Conservation (phyloP, 306 rosid species). For the Vachellia pachyceras region DNA sequence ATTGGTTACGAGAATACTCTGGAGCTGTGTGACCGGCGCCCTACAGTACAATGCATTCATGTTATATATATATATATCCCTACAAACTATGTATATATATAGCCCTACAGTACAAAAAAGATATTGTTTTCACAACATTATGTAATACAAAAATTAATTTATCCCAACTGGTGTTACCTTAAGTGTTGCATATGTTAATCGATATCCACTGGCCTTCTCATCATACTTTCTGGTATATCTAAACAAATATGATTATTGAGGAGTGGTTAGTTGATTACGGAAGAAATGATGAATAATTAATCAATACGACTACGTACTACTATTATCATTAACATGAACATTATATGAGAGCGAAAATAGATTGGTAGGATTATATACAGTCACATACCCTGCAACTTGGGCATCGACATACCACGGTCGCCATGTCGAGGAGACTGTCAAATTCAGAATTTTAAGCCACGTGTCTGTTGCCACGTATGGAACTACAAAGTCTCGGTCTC, state of each 20-base stretch:
- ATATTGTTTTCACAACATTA: not conserved
- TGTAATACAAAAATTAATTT: too few relatives aligned
- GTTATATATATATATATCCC: not conserved
- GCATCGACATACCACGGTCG: constrained; percentile 51
- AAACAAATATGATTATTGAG: not conserved
- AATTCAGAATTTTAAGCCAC: constrained; percentile 33
- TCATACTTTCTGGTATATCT: constrained; percentile 12
- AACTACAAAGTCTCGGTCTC: not conserved
- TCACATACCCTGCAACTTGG: constrained; percentile 52
- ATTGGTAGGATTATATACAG: not conserved
- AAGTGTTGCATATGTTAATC: not conserved
- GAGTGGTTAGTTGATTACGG: not conserved
- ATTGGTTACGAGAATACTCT: constrained; percentile 31
- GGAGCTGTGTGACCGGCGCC: constrained; percentile 34
- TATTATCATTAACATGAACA: too few relatives aligned
- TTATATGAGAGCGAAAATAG: not conserved
- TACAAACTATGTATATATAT: too few relatives aligned
- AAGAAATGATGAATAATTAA: too few relatives aligned
- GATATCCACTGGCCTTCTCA: not conserved
- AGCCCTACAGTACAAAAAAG: too few relatives aligned
- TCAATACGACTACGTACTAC: too few relatives aligned
- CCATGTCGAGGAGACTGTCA: constrained; percentile 38
- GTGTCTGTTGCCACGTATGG: not conserved
- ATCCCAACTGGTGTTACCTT: too few relatives aligned
- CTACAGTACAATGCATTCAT: constrained; percentile 1